phyloP scores from a whole-genome alignment of 1,284 basidiomycete species.

The Caloboletus firmus region DNA sequence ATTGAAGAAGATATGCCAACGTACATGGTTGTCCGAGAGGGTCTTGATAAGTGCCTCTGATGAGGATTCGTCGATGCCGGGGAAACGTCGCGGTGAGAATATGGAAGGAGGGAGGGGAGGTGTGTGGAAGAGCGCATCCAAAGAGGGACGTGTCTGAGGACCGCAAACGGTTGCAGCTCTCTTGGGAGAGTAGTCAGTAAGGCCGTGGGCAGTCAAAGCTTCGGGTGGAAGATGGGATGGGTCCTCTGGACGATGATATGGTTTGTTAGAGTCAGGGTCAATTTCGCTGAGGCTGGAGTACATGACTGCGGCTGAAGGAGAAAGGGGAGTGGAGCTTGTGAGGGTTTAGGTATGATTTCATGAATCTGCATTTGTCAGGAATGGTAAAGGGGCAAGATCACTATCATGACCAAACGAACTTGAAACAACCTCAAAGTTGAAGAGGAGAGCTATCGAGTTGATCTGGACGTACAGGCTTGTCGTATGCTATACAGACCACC shows the following conservation, averaged over 20 bases:
- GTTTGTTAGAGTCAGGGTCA: conserved; percentile 11
- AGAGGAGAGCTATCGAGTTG: too few relatives aligned
- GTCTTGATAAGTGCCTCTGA: conserved; percentile 44
- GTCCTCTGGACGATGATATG: conserved; percentile 18
- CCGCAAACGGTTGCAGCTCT: conserved; percentile 7
- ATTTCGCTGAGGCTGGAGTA: background rate
- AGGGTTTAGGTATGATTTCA: background rate
- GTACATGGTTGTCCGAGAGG: conserved; percentile 56
- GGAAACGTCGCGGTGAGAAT: conserved; percentile 38
- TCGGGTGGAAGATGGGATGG: conserved; percentile 19
- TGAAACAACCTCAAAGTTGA: too few relatives aligned
- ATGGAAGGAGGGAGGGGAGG: conserved; percentile 37
- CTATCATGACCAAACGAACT: too few relatives aligned
- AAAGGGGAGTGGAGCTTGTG: background rate
- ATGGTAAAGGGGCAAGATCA: background rate
- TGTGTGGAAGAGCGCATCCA: conserved; percentile 39
- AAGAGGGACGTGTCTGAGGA: conserved; percentile 11
- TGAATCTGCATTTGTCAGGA: background rate
- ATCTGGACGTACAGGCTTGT: too few relatives aligned
- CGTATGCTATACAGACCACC: too few relatives aligned
- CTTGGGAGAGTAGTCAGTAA: conserved; percentile 17
- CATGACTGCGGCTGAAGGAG: conserved; percentile 3
- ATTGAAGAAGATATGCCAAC: conserved; percentile 64
- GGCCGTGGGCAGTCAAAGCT: conserved; percentile 17
- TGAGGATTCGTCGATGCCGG: conserved; percentile 51